Percentiles rank a stretch among this genome's conserved stretches.
phyloP scores from a whole-genome alignment of 768 basidiomycete species.

The Hortiboletus campestris region DNA sequence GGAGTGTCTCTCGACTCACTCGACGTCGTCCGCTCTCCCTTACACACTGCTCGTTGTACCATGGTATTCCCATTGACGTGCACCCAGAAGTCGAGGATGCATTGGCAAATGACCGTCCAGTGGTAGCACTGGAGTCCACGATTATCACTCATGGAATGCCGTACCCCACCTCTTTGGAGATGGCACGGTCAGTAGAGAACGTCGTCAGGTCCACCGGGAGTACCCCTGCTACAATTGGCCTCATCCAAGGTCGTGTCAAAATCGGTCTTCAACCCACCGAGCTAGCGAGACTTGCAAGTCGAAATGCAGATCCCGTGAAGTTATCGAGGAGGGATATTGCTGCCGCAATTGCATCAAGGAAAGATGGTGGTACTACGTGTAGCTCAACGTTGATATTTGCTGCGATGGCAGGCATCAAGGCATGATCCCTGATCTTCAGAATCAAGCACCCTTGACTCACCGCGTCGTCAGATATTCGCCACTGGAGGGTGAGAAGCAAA shows the following conservation, averaged over 20 bases:
- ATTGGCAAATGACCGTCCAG: constrained; percentile 55
- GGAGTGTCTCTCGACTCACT: constrained; percentile 1
- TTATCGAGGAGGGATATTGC: constrained; percentile 81
- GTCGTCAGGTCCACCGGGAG: constrained; percentile 73
- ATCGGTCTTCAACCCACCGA: constrained; percentile 71
- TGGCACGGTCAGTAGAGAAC: constrained; percentile 66
- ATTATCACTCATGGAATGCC: constrained; percentile 94
- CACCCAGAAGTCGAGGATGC: constrained; percentile 86
- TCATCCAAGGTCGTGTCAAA: constrained; percentile 81
- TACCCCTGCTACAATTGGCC: constrained; percentile 88
- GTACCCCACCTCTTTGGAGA: constrained; percentile 70
- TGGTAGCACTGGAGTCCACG: constrained; percentile 91
- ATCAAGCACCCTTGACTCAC: constrained; percentile 7
- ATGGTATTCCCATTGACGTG: constrained; percentile 53
- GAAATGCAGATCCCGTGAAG: constrained; percentile 49
- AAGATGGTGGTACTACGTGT: constrained; percentile 81
- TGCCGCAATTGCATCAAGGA: constrained; percentile 61
- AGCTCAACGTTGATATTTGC: constrained; percentile 74
- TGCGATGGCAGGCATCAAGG: constrained; percentile 84
- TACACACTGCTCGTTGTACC: not conserved
- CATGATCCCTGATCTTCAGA: constrained; percentile 23
- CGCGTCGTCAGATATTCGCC: constrained; percentile 63
- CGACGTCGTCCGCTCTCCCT: constrained; percentile 6
- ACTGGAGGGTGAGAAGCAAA: constrained; percentile 80
- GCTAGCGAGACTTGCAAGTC: constrained; percentile 65